phyloP scores from a whole-genome alignment of 768 basidiomycete species.

The Termitomyces sp. region DNA sequence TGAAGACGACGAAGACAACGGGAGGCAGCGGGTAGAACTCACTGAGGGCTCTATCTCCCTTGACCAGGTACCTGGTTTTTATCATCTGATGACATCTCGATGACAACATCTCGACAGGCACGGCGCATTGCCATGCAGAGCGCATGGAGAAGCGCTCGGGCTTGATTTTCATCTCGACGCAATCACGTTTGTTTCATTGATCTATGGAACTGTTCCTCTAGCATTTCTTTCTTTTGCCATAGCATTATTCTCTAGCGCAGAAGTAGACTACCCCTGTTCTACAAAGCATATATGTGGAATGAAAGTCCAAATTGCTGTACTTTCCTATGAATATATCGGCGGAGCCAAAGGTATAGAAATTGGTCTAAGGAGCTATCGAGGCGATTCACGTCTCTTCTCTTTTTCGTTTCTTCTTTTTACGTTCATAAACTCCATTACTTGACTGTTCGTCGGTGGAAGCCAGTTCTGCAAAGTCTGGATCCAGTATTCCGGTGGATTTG shows the following conservation, averaged over 20 bases:
- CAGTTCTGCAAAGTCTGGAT: not conserved
- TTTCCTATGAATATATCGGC: not conserved
- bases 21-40: conserved; percentile 70
- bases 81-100: not conserved
- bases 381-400: conserved; percentile 1
- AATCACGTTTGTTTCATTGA: conserved; percentile 3
- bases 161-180: conserved; percentile 25
- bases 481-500: not conserved
- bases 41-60: conserved; percentile 83
- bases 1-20: conserved; percentile 72
- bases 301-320: conserved; percentile 1
- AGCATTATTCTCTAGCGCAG: not conserved
- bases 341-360: not conserved
- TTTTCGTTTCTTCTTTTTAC: conserved; percentile 14
- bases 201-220: conserved; percentile 13
- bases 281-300: conserved; percentile 13
- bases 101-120: conserved; percentile 40
- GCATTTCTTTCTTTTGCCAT: not conserved
- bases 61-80: conserved; percentile 66
- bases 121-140: conserved; percentile 86
- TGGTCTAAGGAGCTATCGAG: not conserved
- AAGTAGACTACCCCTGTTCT: conserved; percentile 13
- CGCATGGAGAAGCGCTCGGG: conserved; percentile 73
- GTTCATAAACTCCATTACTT: not conserved
- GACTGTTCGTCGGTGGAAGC: not conserved